Percentiles rank a stretch among this genome's conserved stretches.
Evolutionary conservation across 129 eudicot genomes (phyloP).

Genomic region (sunflower (Helianthus annuus)): DNA sequence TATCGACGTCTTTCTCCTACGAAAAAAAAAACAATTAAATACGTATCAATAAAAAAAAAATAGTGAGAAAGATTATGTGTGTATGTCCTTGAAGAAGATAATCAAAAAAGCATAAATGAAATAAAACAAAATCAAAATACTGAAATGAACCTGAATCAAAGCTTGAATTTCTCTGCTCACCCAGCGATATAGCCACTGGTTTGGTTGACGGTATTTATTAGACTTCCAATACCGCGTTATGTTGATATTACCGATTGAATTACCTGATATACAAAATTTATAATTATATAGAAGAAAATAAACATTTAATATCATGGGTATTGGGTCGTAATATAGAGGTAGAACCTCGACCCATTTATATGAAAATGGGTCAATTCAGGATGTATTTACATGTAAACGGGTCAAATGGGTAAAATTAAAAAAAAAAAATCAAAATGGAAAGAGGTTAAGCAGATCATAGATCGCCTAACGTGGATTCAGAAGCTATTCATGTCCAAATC

Average conservation of each 20-base stretch:
- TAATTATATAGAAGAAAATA: conserved; percentile 14
- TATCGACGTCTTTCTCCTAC: conserved; percentile 87
- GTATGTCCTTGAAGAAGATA: not conserved
- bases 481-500: not conserved
- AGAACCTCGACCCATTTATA: not conserved
- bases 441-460: not conserved
- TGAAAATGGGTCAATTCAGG: not conserved
- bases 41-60: not conserved
- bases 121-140: conserved; percentile 3
- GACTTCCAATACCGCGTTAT: conserved; percentile 73
- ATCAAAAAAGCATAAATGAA: not conserved
- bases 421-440: not conserved
- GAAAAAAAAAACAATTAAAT: conserved; percentile 8
- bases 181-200: conserved; percentile 68
- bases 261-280: conserved; percentile 34
- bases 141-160: conserved; percentile 59
- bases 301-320: not conserved
- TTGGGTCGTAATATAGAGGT: not conserved
- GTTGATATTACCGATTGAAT: conserved; percentile 37
- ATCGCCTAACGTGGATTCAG: not conserved
- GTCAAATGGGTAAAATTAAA: not conserved
- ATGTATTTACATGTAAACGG: not conserved
- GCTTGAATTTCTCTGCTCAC: conserved; percentile 85
- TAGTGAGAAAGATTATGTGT: not conserved
- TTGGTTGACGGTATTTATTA: conserved; percentile 66